These are phyloP conservation scores for Tricladium varicosporioides DNA, from an alignment of 2,329 filamentous ascomycete species.

Conservation along the genomic window DNA sequence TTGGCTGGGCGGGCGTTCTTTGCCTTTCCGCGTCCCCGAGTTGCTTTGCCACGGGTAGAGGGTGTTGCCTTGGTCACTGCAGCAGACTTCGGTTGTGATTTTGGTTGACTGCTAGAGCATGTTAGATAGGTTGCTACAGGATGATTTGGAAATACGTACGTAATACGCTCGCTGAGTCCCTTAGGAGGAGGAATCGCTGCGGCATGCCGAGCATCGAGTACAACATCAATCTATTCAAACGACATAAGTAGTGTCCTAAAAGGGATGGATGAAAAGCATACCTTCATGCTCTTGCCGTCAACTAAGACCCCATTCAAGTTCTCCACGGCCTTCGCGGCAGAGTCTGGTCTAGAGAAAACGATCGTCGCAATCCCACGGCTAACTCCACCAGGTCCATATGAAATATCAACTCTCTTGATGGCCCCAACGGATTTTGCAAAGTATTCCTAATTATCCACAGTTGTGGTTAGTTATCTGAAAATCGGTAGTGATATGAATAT, in stretches of 20 bases:
- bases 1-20: slow-evolving; percentile 66
- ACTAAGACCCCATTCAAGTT: slow-evolving; percentile 86
- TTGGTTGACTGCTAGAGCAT: slow-evolving; percentile 49
- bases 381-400: slow-evolving; percentile 87
- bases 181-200: slow-evolving; percentile 67
- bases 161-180: slow-evolving; percentile 80
- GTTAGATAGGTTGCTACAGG: slow-evolving; percentile 24
- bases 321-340: slow-evolving; percentile 79
- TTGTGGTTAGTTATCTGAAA: slow-evolving; percentile 63
- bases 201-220: slow-evolving; percentile 74
- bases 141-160: slow-evolving; percentile 50
- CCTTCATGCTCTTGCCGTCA: slow-evolving; percentile 88
- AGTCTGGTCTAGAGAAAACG: slow-evolving; percentile 76
- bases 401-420: slow-evolving; percentile 87
- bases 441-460: slow-evolving; percentile 80
- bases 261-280: slow-evolving; percentile 39
- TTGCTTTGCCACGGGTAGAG: slow-evolving; percentile 39
- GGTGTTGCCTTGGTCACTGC: slow-evolving; percentile 73
- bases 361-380: slow-evolving; percentile 93
- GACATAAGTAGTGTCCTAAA: slow-evolving; percentile 36
- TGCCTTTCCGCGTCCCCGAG: slow-evolving; percentile 37
- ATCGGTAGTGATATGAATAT: slow-evolving; percentile 36
- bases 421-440: slow-evolving; percentile 83
- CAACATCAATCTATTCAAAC: slow-evolving; percentile 73
- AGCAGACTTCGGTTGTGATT: slow-evolving; percentile 79